These are phyloP conservation scores for Sarcomyxa edulis DNA, from an alignment of 768 basidiomycete species.

Conservation along the genomic window DNA sequence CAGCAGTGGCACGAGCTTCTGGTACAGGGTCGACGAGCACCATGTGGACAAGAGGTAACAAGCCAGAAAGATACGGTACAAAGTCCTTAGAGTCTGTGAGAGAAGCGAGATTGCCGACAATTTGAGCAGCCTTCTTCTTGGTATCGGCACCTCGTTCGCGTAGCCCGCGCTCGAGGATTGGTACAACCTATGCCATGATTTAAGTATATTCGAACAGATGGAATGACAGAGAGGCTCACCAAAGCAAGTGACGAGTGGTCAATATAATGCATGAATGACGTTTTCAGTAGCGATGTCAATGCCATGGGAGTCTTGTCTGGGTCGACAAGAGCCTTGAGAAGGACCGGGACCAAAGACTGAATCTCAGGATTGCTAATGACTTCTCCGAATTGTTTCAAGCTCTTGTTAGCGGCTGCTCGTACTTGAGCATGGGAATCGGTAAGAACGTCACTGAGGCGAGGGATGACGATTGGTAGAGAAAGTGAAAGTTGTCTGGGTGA, in stretches of 20 bases:
- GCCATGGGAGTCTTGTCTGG: slow-evolving; percentile 88
- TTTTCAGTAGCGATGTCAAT: slow-evolving; percentile 81
- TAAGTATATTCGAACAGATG: not conserved
- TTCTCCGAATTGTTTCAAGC: slow-evolving; percentile 96
- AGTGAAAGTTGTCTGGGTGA: slow-evolving; percentile 92
- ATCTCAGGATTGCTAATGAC: slow-evolving; percentile 98
- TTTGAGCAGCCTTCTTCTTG: slow-evolving; percentile 94
- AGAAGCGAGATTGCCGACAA: slow-evolving; percentile 94
- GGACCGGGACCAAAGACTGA: slow-evolving; percentile 79
- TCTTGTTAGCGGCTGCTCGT: slow-evolving; percentile 86
- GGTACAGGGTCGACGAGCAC: slow-evolving; percentile 97
- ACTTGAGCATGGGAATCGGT: slow-evolving; percentile 99
- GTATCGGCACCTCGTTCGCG: slow-evolving; percentile 89
- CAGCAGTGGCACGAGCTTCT: slow-evolving; percentile 94
- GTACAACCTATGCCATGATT: slow-evolving; percentile 68
- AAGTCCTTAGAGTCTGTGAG: slow-evolving; percentile 89
- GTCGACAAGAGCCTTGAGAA: slow-evolving; percentile 94
- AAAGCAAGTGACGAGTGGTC: slow-evolving; percentile 94
- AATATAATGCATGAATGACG: slow-evolving; percentile 96
- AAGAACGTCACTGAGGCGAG: slow-evolving; percentile 88
- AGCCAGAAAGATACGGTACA: slow-evolving; percentile 84
- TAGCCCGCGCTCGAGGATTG: slow-evolving; percentile 90
- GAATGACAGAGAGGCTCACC: slow-evolving; percentile 35
- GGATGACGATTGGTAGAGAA: slow-evolving; percentile 94
- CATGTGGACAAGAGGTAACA: slow-evolving; percentile 86